Conservation (phyloP, 306 rosid species). For the Cicer pinnatifidum region DNA sequence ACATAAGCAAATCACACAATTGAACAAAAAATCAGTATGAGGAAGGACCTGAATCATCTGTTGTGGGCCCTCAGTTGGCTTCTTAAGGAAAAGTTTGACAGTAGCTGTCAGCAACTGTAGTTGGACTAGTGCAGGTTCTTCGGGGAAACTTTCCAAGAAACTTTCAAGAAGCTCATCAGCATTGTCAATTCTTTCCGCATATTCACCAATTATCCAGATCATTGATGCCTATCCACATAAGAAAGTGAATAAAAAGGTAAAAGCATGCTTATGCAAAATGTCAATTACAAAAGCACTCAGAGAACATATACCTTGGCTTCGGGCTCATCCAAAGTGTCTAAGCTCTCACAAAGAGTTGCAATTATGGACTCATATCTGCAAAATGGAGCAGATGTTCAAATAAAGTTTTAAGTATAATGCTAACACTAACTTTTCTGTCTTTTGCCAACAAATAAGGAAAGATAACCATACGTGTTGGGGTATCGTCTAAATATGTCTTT, state of each 20-base stretch:
- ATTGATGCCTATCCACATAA: constrained; percentile 79
- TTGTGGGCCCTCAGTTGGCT: constrained; percentile 99
- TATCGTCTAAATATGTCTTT: constrained; percentile 99
- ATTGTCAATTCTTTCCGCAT: constrained; percentile 99
- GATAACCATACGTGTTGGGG: constrained; percentile 86
- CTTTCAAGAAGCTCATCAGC: constrained; percentile 99
- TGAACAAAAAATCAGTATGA: constrained; percentile 40
- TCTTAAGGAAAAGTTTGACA: constrained; percentile 97
- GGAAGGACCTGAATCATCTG: constrained; percentile 95
- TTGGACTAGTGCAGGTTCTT: constrained; percentile 99
- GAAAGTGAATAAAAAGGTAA: constrained; percentile 38
- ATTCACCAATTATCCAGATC: constrained; percentile 99
- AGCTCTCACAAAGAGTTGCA: constrained; percentile 98
- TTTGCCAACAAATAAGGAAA: constrained; percentile 15
- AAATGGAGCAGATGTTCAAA: constrained; percentile 36
- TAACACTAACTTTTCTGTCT: constrained; percentile 29
- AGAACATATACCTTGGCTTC: constrained; percentile 87
- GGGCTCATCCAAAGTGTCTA: constrained; percentile 97
- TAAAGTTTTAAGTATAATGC: constrained; percentile 29
- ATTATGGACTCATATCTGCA: constrained; percentile 95
- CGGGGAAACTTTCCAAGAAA: constrained; percentile 84
- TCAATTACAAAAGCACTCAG: constrained; percentile 30
- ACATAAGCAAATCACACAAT: not conserved
- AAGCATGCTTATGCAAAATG: constrained; percentile 24
- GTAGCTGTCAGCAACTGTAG: constrained; percentile 96